Percentiles rank a stretch among this genome's conserved stretches.
phyloP scores from a whole-genome alignment of 2,329 filamentous ascomycete genomes.

The Diaporthe sp. region DNA sequence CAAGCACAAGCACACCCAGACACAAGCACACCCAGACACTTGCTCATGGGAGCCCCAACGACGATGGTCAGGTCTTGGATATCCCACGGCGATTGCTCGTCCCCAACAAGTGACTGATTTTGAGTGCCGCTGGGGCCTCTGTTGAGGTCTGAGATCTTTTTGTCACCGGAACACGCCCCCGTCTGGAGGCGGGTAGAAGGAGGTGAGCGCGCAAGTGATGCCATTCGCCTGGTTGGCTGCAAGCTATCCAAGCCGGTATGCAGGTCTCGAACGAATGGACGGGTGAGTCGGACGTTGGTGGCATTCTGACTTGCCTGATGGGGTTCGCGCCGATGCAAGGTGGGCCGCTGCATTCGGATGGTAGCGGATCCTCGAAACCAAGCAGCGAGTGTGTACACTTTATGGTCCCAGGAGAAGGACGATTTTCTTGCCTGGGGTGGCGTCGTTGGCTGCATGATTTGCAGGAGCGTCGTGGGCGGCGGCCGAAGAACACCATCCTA shows the following conservation, averaged over 20 bases:
- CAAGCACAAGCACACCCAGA: not conserved
- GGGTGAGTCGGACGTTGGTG: not conserved
- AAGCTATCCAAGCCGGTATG: slow-evolving; percentile 17
- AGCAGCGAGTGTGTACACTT: not conserved
- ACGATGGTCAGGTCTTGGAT: not conserved
- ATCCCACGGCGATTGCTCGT: not conserved
- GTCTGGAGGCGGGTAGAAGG: slow-evolving; percentile 4
- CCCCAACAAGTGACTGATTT: slow-evolving; percentile 5
- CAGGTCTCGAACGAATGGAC: slow-evolving; percentile 26
- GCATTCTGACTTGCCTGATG: slow-evolving; percentile 21
- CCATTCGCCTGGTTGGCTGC: slow-evolving; percentile 24
- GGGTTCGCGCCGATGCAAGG: slow-evolving; percentile 22
- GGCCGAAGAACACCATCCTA: not conserved
- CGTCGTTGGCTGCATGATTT: not conserved
- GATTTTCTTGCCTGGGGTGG: not conserved
- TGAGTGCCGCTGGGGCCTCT: not conserved
- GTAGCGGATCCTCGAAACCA: not conserved
- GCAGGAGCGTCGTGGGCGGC: not conserved
- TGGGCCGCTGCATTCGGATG: slow-evolving; percentile 9
- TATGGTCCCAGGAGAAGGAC: not conserved
- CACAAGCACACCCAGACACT: not conserved
- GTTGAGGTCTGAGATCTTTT: slow-evolving; percentile 11
- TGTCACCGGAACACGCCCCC: slow-evolving; percentile 15
- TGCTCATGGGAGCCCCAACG: not conserved
- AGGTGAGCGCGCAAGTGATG: slow-evolving; percentile 3